Evolutionary conservation across 1,139 yeast species (phyloP), one percentile per base, ranked within the genome.

Genomic region (Lodderomyces metapsilosis): DNA sequence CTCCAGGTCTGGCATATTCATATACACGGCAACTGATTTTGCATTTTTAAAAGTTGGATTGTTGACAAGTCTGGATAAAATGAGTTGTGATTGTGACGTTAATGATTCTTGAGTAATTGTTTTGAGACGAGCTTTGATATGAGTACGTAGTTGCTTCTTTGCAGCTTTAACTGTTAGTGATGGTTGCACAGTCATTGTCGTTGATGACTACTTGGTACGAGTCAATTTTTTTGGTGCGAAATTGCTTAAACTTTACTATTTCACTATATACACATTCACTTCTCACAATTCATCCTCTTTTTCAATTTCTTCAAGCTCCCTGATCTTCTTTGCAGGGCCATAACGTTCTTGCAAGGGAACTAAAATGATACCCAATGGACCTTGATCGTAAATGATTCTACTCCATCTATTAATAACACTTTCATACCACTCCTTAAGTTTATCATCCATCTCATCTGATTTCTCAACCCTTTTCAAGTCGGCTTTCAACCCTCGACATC

Each of bases 1-100:
- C 54, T 87, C 95, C 47, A 77, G 71, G 18, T 61, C 52, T 1
- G 81, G 83, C 86, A 86, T 80, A 56, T 74, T 80, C 81, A 85
- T 76, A 52, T 76, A 86, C 24, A 83, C 54, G 0, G 82, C 94
- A 1, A 87, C 59, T 9, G 58, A 66, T n/a, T 53, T 52, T 1
- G 88, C 78, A 1, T 51, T 40, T 38, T 59, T 48, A 51, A 80
- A 80, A 35, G 58, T 63, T 0, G 69, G 67, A 30, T 68, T 57
- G 1, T 47, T 34, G 6, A 62, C 39, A n/a, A 82, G 50, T 2
- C 52, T 53, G 0, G 50, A 44, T 3, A 63, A 55, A 4, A 74
- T 61, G 12, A 50, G 28, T 2, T 38, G 41, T 1, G 67, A 61
- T 46, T 62, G 67, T 5, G 10, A 1, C 1, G 24, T 22, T 18